Conservation (phyloP, 768 basidiomycete species). For the Leccinum disarticulatum region DNA sequence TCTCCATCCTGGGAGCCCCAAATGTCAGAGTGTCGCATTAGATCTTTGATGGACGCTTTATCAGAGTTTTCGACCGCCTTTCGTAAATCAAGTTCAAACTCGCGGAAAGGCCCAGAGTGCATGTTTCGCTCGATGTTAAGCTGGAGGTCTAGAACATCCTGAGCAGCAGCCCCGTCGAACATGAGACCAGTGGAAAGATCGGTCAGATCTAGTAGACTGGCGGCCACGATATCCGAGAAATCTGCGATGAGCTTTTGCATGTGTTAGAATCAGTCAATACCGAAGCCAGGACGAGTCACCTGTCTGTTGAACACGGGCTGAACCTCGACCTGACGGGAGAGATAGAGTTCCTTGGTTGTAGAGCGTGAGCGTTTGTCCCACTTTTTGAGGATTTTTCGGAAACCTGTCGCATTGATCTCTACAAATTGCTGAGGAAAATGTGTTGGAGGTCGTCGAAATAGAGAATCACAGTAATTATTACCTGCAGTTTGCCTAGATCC, state of each 20-base stretch:
- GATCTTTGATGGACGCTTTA: conserved; percentile 59
- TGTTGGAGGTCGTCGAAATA: conserved; percentile 16
- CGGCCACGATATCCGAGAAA: conserved; percentile 87
- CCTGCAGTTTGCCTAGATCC: conserved; percentile 94
- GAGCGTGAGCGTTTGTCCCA: conserved; percentile 97
- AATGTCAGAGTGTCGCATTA: conserved; percentile 67
- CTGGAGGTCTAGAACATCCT: conserved; percentile 73
- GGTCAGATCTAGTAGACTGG: conserved; percentile 76
- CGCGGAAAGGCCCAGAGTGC: conserved; percentile 74
- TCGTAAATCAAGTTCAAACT: conserved; percentile 84
- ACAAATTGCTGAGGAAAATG: conserved; percentile 75
- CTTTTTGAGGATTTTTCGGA: conserved; percentile 96
- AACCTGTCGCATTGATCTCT: conserved; percentile 95
- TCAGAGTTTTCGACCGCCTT: conserved; percentile 71
- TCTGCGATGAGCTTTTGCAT: conserved; percentile 81
- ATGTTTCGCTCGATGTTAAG: conserved; percentile 60
- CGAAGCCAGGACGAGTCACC: conserved; percentile 41
- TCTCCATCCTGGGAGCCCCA: conserved; percentile 60
- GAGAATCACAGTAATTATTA: conserved; percentile 33
- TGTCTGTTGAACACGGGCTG: conserved; percentile 97
- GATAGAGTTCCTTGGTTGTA: conserved; percentile 94
- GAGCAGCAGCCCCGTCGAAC: conserved; percentile 76
- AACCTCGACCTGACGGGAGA: conserved; percentile 96
- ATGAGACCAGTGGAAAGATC: conserved; percentile 73
- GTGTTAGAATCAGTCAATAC: conserved; percentile 10